Evolutionary conservation across 1,139 yeast genomes (phyloP).

Genomic region (Saccharomycopsis phalli): DNA sequence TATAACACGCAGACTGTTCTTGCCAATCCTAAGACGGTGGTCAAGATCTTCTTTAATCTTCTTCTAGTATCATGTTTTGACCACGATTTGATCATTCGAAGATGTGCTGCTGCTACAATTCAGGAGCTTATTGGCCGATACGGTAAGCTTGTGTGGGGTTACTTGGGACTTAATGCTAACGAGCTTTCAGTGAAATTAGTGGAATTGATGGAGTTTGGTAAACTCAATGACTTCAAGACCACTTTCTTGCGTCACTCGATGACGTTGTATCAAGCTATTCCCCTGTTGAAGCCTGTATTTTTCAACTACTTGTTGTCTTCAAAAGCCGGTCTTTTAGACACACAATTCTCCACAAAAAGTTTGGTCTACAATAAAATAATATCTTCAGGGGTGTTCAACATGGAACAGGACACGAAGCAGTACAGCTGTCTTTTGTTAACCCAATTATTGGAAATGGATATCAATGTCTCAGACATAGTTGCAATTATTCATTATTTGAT

Average conservation of each 20-base stretch:
- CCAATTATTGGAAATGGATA: constrained; percentile 2
- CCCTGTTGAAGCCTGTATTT: constrained; percentile 25
- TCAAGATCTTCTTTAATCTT: constrained; percentile 34
- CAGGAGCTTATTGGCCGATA: constrained; percentile 82
- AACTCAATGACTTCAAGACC: constrained; percentile 34
- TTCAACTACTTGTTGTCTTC: constrained; percentile 25
- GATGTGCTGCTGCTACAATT: constrained; percentile 79
- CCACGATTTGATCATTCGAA: constrained; percentile 59
- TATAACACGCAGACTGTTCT: constrained; percentile 25
- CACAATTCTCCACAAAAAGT: too few relatives aligned
- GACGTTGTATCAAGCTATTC: constrained; percentile 25
- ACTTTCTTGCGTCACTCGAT: constrained; percentile 33
- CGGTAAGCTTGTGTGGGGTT: constrained; percentile 32
- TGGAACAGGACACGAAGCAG: constrained; percentile 6
- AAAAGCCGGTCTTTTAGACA: too few relatives aligned
- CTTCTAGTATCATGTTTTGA: constrained; percentile 57
- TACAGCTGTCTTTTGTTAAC: constrained; percentile 7
- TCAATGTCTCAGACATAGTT: neutral
- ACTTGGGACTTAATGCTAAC: constrained; percentile 5
- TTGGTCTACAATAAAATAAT: neutral
- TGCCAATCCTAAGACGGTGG: constrained; percentile 21
- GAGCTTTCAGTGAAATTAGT: constrained; percentile 38
- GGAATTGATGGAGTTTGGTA: constrained; percentile 45
- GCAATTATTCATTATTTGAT: neutral
- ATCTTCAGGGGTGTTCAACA: constrained; percentile 12